These are phyloP conservation scores for Yarrowia deformans DNA, from an alignment of 805 yeast genomes.

Conservation along the genomic window DNA sequence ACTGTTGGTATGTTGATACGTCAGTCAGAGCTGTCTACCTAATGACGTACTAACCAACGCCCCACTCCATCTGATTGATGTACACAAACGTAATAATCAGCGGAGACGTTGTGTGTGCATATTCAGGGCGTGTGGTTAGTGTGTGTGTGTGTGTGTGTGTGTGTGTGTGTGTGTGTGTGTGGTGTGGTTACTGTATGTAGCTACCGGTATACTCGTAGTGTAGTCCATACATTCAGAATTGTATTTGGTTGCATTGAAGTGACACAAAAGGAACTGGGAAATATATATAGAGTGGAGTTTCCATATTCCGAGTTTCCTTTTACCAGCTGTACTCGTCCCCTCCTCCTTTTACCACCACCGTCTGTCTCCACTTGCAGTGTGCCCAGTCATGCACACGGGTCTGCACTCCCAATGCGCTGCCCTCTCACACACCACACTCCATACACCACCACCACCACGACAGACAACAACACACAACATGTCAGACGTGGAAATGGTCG, in stretches of 20 bases:
- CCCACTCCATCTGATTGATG: too few relatives aligned
- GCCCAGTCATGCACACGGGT: slow-evolving; percentile 9
- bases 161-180: neutral
- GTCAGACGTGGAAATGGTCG: slow-evolving; percentile 40
- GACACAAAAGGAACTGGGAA: neutral
- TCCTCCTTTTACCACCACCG: too few relatives aligned
- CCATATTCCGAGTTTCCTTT: too few relatives aligned
- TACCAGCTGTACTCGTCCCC: neutral
- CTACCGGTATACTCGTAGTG: neutral
- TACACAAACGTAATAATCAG: neutral
- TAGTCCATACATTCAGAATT: too few relatives aligned
- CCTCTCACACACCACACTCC: neutral
- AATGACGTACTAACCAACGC: too few relatives aligned
- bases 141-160: neutral
- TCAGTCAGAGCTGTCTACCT: too few relatives aligned
- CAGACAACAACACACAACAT: slow-evolving; percentile 30
- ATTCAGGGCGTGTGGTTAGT: neutral
- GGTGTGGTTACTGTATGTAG: neutral
- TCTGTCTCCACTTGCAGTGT: neutral
- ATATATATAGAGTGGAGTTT: neutral
- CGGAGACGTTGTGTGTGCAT: neutral
- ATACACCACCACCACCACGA: slow-evolving; percentile 7
- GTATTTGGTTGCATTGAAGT: too few relatives aligned
- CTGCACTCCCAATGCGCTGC: slow-evolving; percentile 30
- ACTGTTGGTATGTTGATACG: too few relatives aligned